Conservation (phyloP, 306 rosid genomes). For the Trichosanthes cucumerina region DNA sequence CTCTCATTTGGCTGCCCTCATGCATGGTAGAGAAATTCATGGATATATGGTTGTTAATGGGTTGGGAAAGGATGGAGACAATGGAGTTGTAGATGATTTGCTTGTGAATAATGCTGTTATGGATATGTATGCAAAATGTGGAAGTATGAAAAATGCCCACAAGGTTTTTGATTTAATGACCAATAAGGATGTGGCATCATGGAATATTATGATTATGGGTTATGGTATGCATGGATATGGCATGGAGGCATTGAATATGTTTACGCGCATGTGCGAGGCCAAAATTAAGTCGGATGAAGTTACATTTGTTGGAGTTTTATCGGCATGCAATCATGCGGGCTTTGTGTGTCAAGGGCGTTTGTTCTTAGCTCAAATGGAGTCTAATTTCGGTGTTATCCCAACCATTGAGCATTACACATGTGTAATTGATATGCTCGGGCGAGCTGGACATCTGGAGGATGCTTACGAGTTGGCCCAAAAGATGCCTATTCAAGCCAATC, state of each 20-base stretch:
- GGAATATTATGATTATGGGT: conserved; percentile 87
- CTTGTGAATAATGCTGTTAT: conserved; percentile 54
- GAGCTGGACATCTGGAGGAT: conserved; percentile 51
- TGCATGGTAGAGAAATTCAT: conserved; percentile 70
- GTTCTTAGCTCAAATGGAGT: conserved; percentile 45
- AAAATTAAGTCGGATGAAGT: conserved; percentile 42
- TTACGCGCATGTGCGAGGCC: conserved; percentile 41
- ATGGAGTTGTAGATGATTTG: conserved; percentile 20
- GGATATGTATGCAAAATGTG: conserved; percentile 89
- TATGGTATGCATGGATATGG: conserved; percentile 68
- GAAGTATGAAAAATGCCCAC: conserved; percentile 59
- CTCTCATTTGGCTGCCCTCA: conserved; percentile 64
- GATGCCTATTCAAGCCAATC: conserved; percentile 55
- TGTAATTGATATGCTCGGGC: conserved; percentile 78
- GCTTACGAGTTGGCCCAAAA: conserved; percentile 42
- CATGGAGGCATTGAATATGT: conserved; percentile 38
- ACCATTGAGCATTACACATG: conserved; percentile 77
- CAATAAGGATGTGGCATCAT: conserved; percentile 64
- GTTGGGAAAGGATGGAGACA: conserved; percentile 23
- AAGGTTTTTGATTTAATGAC: conserved; percentile 43
- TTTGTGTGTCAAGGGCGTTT: conserved; percentile 52
- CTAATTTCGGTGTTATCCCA: conserved; percentile 45
- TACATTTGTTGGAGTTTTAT: conserved; percentile 59
- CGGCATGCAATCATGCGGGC: conserved; percentile 75
- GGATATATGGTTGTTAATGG: conserved; percentile 53